Evolutionary conservation across 768 basidiomycete species (phyloP), one percentile per base, ranked within the genome.

Genomic region (Lactarius sanguifluus): DNA sequence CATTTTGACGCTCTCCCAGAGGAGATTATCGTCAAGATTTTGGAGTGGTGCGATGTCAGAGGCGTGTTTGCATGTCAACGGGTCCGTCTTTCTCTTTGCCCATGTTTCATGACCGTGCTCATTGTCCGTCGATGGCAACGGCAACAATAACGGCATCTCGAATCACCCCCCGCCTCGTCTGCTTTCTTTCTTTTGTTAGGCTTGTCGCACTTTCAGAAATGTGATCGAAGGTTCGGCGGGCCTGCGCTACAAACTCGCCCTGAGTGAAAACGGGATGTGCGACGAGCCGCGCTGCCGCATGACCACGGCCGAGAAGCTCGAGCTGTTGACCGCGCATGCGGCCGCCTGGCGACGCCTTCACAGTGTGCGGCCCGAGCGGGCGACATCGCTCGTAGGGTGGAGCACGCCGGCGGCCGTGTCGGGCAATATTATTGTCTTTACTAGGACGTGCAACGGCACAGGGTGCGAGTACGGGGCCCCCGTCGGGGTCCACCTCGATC

Each of bases 241-340:
- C 34, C 43, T 67, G 5, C 66, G 58, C 34, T 64, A 67, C 54
- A 67, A 67, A n/a, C 57, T 67, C 16, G 62, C 57, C 4, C 52
- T 67, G 30, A 54, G 52, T 15, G 10, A 64, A 32, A 20, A 64
- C 16, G 58, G 66, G 28, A 64, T 67, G 66, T 67, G 66, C 5
- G 66, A 67, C 20, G 52, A 25, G 36, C 16, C 34, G 5, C 13
- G 10, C 13, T 20, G 34, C 56, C 20, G 18, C 18, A 30, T 67
- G 20, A 55, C 8, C 62, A 18, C 40, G 23, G 66, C 62, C 5
- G 58, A 67, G 34, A 67, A 67, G 7, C 52, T 67, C 52, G 52
- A 55, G 25, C 9, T 59, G 50, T 13, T 64, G 8, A 43, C 15
- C 1, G 62, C 62, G 9, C 54, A 67, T 6, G 57, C 34, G 10